A percentile compares a stretch with the other conserved stretches of the same genome.
Conservation (phyloP, 192 early-diverging fungal species). For the Gaertneriomyces sp. region DNA sequence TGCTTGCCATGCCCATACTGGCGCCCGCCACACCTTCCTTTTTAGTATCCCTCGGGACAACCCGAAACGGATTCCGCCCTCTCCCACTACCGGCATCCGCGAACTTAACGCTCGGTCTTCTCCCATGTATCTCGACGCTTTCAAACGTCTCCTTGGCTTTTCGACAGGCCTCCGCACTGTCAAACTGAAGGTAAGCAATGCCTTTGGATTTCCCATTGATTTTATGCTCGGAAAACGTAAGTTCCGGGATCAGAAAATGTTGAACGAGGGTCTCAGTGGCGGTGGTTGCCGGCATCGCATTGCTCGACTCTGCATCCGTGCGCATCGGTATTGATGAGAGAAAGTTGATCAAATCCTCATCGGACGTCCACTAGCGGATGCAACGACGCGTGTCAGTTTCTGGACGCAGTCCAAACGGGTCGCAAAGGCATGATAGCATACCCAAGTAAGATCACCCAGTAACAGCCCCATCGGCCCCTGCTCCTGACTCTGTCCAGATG, state of each 20-base stretch:
- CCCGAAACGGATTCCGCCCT: conserved; percentile 30
- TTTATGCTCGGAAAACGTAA: conserved; percentile 62
- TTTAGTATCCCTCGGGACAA: conserved; percentile 34
- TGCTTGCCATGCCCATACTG: conserved; percentile 3
- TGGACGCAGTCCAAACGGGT: not conserved
- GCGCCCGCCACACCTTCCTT: conserved; percentile 25
- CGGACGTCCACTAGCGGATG: conserved; percentile 52
- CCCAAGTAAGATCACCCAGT: conserved; percentile 20
- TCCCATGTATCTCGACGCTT: conserved; percentile 32
- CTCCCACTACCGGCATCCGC: conserved; percentile 14
- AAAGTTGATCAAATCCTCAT: conserved; percentile 55
- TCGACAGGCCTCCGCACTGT: conserved; percentile 34
- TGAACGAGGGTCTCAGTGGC: too few species aligned
- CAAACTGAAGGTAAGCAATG: conserved; percentile 56
- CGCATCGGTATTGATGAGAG: too few species aligned
- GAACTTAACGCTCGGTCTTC: conserved; percentile 23
- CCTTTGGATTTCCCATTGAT: conserved; percentile 65
- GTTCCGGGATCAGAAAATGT: conserved; percentile 39
- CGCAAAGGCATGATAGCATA: not conserved
- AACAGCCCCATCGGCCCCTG: not conserved
- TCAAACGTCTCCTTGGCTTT: conserved; percentile 44
- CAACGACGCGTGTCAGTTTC: too few species aligned
- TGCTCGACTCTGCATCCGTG: too few species aligned
- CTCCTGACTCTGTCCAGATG: conserved; percentile 1
- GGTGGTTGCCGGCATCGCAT: too few species aligned